Percentiles rank a stretch among this genome's conserved stretches.
phyloP scores from a whole-genome alignment of 208 protist genomes.

The Porcisia deanei region DNA sequence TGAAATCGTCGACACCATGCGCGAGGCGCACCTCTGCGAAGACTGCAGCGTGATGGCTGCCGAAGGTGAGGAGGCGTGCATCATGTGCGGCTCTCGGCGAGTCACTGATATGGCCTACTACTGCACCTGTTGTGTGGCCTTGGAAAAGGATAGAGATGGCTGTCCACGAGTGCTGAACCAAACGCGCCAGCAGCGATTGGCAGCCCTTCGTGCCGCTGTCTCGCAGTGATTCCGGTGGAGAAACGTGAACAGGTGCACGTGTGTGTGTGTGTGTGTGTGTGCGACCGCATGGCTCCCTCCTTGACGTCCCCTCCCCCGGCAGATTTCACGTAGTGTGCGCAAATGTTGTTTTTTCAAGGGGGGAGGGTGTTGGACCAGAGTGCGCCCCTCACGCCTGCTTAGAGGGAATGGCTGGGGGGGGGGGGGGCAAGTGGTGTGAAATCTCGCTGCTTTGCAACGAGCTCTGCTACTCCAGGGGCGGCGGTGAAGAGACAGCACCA shows the following conservation, averaged over 20 bases:
- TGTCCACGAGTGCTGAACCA: conserved; percentile 86
- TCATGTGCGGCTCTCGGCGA: conserved; percentile 73
- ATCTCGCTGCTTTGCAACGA: too few species aligned
- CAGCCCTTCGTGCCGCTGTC: conserved; percentile 34
- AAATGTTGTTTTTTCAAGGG: background rate
- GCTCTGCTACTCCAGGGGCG: too few species aligned
- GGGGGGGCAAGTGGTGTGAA: too few species aligned
- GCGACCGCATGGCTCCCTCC: background rate
- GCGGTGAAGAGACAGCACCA: too few species aligned
- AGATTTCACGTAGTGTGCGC: background rate
- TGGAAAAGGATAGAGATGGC: conserved; percentile 91
- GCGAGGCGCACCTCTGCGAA: conserved; percentile 80
- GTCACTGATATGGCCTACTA: conserved; percentile 88
- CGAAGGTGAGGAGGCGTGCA: conserved; percentile 80
- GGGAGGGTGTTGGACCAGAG: background rate
- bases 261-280: background rate
- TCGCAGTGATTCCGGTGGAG: conserved; percentile 15
- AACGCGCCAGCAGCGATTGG: conserved; percentile 69
- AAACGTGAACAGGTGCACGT: background rate
- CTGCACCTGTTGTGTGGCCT: conserved; percentile 80
- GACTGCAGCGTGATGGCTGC: conserved; percentile 76
- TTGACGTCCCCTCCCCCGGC: background rate
- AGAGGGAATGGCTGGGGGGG: background rate
- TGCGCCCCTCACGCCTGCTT: background rate
- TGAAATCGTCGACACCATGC: conserved; percentile 74